These are phyloP conservation scores for Fagopyrum tataricum DNA, from an alignment of 148 eudicot species.

Conservation along the genomic window DNA sequence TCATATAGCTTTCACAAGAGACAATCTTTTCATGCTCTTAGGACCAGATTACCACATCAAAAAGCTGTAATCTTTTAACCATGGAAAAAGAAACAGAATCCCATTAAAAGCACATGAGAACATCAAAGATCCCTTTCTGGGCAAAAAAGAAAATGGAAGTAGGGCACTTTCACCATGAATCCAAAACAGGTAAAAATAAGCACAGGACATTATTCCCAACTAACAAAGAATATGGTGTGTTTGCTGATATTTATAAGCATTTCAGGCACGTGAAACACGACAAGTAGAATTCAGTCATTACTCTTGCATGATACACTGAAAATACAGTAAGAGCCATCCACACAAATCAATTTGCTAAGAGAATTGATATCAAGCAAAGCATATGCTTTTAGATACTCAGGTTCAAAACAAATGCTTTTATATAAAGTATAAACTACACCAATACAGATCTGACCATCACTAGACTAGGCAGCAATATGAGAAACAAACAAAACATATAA, in stretches of 20 bases:
- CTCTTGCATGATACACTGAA: background rate
- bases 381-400: background rate
- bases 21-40: constrained; percentile 1
- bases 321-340: background rate
- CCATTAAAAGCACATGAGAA: background rate
- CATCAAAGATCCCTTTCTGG: background rate
- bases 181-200: background rate
- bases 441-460: background rate
- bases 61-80: background rate
- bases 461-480: constrained; percentile 2
- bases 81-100: constrained; percentile 5
- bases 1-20: constrained; percentile 3
- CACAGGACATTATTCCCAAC: no score
- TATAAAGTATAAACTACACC: background rate
- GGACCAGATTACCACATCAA: background rate
- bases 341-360: background rate
- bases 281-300: no score
- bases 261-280: no score
- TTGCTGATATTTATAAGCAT: no score
- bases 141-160: background rate
- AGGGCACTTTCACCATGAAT: background rate
- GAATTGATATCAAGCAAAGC: background rate
- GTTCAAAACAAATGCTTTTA: background rate
- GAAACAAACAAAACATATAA: background rate
- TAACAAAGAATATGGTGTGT: no score